Conservation (phyloP, 371 early-diverging fungal genomes). For the Lichtheimia ornata region DNA sequence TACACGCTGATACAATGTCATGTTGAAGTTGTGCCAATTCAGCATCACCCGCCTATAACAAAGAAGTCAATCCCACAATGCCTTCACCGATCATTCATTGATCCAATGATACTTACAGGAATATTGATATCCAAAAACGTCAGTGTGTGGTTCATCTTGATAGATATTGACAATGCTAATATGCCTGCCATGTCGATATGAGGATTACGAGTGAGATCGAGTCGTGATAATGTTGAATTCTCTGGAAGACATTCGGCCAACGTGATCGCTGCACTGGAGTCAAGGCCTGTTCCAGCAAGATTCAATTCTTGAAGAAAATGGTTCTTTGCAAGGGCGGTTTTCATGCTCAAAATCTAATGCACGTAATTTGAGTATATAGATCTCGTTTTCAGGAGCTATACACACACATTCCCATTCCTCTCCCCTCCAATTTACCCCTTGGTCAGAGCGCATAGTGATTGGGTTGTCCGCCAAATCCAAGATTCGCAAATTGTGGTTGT, state of each 20-base stretch:
- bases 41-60: conserved; percentile 56
- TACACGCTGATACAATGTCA: conserved; percentile 71
- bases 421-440: conserved; percentile 38
- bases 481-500: conserved; percentile 35
- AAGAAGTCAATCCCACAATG: background rate
- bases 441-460: conserved; percentile 26
- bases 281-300: conserved; percentile 61
- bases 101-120: conserved; percentile 34
- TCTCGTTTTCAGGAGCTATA: background rate
- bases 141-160: conserved; percentile 76
- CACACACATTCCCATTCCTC: background rate
- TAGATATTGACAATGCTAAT: conserved; percentile 76
- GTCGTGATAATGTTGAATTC: conserved; percentile 57
- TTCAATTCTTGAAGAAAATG: conserved; percentile 54
- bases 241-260: conserved; percentile 82
- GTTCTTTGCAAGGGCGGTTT: conserved; percentile 24
- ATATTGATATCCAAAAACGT: conserved; percentile 77
- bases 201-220: conserved; percentile 79
- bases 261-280: conserved; percentile 62
- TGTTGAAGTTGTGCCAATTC: conserved; percentile 69
- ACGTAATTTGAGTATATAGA: background rate
- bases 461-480: conserved; percentile 51
- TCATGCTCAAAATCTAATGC: conserved; percentile 15
- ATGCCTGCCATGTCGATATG: conserved; percentile 77
- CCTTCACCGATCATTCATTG: background rate